Evolutionary conservation across 2,329 filamentous ascomycete species (phyloP).

Genomic region (Fusarium begoniae): DNA sequence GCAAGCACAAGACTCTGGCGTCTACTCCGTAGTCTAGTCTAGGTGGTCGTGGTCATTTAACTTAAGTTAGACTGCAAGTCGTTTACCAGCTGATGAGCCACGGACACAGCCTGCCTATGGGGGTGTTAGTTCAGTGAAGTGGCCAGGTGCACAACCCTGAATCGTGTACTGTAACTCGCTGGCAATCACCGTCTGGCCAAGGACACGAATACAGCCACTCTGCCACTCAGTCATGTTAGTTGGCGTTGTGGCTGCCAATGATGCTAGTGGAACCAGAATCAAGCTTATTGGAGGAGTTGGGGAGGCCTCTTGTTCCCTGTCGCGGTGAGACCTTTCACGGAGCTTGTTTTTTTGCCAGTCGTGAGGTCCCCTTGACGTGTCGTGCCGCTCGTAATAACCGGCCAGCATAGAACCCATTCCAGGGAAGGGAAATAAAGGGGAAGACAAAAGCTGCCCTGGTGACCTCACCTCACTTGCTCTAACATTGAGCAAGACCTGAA

Average conservation of each 20-base stretch:
- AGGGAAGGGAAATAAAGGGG: constrained; percentile 32
- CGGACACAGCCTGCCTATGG: background rate
- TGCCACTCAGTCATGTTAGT: background rate
- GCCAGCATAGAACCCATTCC: constrained; percentile 1
- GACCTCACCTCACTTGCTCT: constrained; percentile 29
- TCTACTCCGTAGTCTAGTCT: background rate
- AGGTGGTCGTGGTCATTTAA: background rate
- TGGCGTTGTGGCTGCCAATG: constrained; percentile 2
- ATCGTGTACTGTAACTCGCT: background rate
- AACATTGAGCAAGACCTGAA: background rate
- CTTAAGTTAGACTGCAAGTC: background rate
- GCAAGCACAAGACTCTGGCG: background rate
- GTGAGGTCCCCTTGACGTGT: constrained; percentile 24
- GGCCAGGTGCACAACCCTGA: constrained; percentile 1
- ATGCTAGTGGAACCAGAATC: background rate
- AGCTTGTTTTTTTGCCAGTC: background rate
- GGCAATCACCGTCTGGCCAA: background rate
- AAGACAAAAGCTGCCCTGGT: background rate
- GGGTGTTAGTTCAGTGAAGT: background rate
- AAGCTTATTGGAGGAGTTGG: constrained; percentile 17
- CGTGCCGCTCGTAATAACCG: constrained; percentile 14
- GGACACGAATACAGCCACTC: background rate
- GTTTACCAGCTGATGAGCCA: background rate
- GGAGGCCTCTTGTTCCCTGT: constrained; percentile 29
- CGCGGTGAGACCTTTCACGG: background rate